Evolutionary conservation across 2,329 filamentous ascomycete genomes (phyloP).

Genomic region (Mollisiaceae sp.): DNA sequence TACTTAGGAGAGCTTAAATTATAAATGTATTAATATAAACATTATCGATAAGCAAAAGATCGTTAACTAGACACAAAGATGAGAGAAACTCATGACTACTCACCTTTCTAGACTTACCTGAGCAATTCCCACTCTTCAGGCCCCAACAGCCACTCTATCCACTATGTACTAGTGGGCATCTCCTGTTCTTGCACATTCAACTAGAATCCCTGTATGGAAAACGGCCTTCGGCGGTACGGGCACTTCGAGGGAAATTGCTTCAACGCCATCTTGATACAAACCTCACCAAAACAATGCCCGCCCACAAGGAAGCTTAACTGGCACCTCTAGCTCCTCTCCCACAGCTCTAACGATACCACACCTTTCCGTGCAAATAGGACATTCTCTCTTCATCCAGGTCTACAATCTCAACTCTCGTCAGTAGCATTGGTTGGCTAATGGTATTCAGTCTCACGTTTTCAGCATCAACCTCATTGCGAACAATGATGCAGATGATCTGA

Average conservation of each 20-base stretch:
- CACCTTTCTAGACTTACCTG: background rate
- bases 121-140: background rate
- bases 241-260: background rate
- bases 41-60: background rate
- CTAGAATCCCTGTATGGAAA: background rate
- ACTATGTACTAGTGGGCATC: background rate
- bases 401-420: background rate
- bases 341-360: background rate
- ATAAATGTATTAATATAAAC: background rate
- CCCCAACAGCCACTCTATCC: background rate
- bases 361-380: background rate
- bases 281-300: slow-evolving; percentile 1
- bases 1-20: background rate
- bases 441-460: background rate
- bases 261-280: background rate
- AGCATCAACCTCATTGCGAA: background rate
- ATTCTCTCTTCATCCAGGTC: background rate
- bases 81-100: background rate
- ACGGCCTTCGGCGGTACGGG: background rate
- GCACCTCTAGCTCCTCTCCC: background rate
- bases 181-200: no score
- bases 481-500: background rate
- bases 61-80: background rate
- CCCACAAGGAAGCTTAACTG: background rate
- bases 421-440: background rate